A percentile compares a stretch with the other conserved stretches of the same genome.
These are phyloP conservation scores for Aspergillus sojae DNA, from an alignment of 2,329 filamentous ascomycete species.

Conservation along the genomic window DNA sequence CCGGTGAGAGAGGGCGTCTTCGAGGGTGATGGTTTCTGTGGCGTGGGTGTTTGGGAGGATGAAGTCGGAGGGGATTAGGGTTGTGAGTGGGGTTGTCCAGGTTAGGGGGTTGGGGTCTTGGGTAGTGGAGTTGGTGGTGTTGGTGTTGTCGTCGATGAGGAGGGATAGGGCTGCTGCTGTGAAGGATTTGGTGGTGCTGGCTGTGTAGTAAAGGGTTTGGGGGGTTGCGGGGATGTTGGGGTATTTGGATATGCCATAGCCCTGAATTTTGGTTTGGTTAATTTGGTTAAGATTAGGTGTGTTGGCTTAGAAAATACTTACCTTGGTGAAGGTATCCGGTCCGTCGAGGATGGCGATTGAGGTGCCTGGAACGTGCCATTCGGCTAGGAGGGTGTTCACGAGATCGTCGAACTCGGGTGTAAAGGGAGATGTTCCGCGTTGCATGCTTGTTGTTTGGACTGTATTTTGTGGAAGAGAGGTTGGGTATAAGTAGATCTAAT, in stretches of 20 bases:
- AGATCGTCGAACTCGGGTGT: background rate
- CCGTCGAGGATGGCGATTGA: background rate
- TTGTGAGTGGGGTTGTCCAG: background rate
- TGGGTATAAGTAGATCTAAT: background rate
- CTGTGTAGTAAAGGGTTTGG: background rate
- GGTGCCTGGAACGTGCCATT: background rate
- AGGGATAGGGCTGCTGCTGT: background rate
- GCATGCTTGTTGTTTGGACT: background rate
- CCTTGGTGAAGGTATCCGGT: background rate
- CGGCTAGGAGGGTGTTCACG: background rate
- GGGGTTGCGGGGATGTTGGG: background rate
- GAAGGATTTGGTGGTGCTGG: slow-evolving; percentile 1
- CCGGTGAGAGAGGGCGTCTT: background rate
- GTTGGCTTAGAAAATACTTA: background rate
- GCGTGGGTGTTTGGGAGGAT: background rate
- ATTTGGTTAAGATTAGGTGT: too few species aligned
- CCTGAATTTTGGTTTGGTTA: background rate
- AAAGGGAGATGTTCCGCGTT: background rate
- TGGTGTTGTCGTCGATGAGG: background rate
- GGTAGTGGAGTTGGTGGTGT: background rate
- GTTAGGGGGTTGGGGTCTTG: background rate
- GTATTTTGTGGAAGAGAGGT: background rate
- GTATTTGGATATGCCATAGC: background rate
- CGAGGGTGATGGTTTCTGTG: background rate
- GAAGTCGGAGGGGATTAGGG: background rate